phyloP scores from a whole-genome alignment of 495 filamentous ascomycete genomes.

The Jackrogersella minutella region DNA sequence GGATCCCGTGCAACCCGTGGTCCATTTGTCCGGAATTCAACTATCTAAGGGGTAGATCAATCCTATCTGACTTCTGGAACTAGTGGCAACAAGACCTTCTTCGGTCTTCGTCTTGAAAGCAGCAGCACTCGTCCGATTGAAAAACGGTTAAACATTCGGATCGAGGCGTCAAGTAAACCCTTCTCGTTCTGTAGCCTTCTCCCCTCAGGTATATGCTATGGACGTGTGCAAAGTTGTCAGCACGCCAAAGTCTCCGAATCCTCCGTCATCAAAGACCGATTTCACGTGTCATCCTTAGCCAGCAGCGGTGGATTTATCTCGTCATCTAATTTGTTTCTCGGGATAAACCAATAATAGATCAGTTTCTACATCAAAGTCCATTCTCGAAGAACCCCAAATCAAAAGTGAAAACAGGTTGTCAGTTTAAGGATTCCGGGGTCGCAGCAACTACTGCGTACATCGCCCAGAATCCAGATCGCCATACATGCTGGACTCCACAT shows the following conservation, averaged over 20 bases:
- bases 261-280: slow-evolving; percentile 8
- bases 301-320: neutral
- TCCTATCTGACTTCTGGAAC: slow-evolving; percentile 1
- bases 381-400: slow-evolving; percentile 21
- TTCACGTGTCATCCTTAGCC: slow-evolving; percentile 11
- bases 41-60: neutral
- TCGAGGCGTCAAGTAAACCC: slow-evolving; percentile 11
- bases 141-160: slow-evolving; percentile 12
- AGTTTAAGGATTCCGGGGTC: slow-evolving; percentile 25
- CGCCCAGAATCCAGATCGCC: neutral
- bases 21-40: slow-evolving; percentile 31
- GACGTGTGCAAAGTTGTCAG: neutral
- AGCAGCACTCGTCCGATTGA: slow-evolving; percentile 20
- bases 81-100: neutral
- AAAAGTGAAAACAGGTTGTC: slow-evolving; percentile 23
- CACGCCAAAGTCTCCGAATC: slow-evolving; percentile 2
- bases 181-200: neutral
- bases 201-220: slow-evolving; percentile 24
- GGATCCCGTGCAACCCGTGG: slow-evolving; percentile 6
- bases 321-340: slow-evolving; percentile 8
- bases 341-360: slow-evolving; percentile 7
- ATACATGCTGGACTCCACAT: slow-evolving; percentile 6
- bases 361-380: neutral
- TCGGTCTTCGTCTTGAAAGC: neutral
- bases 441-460: neutral